Evolutionary conservation across 805 yeast genomes (phyloP).

Genomic region (Brettanomyces sp.): DNA sequence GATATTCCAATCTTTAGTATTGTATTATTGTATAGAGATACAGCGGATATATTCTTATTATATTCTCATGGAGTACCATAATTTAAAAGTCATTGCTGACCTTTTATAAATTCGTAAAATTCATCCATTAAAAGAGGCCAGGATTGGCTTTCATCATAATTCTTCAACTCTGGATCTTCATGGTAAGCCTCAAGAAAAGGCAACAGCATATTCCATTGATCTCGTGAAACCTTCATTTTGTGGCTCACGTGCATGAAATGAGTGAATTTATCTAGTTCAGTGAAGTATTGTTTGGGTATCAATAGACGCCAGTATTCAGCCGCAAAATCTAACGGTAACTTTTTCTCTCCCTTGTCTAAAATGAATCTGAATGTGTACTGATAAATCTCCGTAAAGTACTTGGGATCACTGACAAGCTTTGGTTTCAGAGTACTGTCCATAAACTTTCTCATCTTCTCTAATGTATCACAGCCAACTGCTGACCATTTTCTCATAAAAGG

Average conservation of each 20-base stretch:
- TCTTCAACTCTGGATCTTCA: slow-evolving; percentile 41
- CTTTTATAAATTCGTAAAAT: slow-evolving; percentile 44
- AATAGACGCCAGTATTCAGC: slow-evolving; percentile 71
- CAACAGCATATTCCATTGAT: slow-evolving; percentile 79
- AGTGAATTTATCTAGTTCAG: slow-evolving; percentile 44
- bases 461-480: slow-evolving; percentile 18
- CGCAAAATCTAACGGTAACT: slow-evolving; percentile 52
- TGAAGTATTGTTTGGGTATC: slow-evolving; percentile 26
- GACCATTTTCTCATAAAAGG: slow-evolving; percentile 56
- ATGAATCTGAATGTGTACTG: slow-evolving; percentile 61
- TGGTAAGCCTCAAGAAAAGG: slow-evolving; percentile 49
- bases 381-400: slow-evolving; percentile 51
- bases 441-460: slow-evolving; percentile 38
- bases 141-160: slow-evolving; percentile 72
- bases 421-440: slow-evolving; percentile 23
- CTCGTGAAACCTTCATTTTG: slow-evolving; percentile 49
- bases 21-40: too few species aligned
- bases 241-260: slow-evolving; percentile 37
- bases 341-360: slow-evolving; percentile 50
- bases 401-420: slow-evolving; percentile 26
- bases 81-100: neutral
- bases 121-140: slow-evolving; percentile 92
- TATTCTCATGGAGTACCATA: too few species aligned
- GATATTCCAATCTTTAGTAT: too few species aligned
- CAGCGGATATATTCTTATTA: too few species aligned